Percentiles rank a stretch among this genome's conserved stretches.
phyloP scores from a whole-genome alignment of 768 basidiomycete species.

The Candolleomyces eurysporus region DNA sequence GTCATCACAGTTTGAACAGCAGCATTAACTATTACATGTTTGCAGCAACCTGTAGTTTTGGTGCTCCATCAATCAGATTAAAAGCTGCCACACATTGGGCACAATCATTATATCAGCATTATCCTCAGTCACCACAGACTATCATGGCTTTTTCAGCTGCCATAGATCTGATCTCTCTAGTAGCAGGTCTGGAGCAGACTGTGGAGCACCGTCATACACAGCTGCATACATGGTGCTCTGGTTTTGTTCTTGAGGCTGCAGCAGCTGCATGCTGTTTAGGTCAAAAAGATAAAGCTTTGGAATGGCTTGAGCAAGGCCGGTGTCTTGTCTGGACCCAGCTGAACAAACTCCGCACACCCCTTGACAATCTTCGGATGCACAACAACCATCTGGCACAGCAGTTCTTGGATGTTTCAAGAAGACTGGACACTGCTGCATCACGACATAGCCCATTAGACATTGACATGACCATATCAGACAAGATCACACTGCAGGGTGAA shows the following conservation, averaged over 20 bases:
- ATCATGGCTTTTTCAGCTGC: too few species aligned
- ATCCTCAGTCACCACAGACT: neutral
- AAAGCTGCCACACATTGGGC: constrained; percentile 10
- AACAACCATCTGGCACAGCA: constrained; percentile 12
- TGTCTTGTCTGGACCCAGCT: constrained; percentile 17
- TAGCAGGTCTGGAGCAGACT: constrained; percentile 9
- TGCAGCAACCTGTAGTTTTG: constrained; percentile 8
- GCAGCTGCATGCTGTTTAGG: constrained; percentile 20
- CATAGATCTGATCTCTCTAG: too few species aligned
- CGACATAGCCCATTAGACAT: neutral
- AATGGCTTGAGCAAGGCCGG: constrained; percentile 30
- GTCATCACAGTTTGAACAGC: constrained; percentile 1
- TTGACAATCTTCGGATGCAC: constrained; percentile 11
- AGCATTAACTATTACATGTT: neutral
- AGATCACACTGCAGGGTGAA: constrained; percentile 14
- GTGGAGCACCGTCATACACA: neutral
- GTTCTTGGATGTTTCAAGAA: constrained; percentile 11
- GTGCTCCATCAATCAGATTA: constrained; percentile 6
- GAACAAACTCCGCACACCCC: constrained; percentile 10
- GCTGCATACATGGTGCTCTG: neutral
- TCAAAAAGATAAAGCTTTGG: constrained; percentile 23
- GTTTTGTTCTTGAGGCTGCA: constrained; percentile 15
- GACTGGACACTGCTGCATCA: constrained; percentile 9
- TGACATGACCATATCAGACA: neutral
- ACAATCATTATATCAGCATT: neutral